A percentile compares a stretch with the other conserved stretches of the same genome.
phyloP scores from a whole-genome alignment of 352 stramenopile genomes.

The Ochromonadaceae sp. region DNA sequence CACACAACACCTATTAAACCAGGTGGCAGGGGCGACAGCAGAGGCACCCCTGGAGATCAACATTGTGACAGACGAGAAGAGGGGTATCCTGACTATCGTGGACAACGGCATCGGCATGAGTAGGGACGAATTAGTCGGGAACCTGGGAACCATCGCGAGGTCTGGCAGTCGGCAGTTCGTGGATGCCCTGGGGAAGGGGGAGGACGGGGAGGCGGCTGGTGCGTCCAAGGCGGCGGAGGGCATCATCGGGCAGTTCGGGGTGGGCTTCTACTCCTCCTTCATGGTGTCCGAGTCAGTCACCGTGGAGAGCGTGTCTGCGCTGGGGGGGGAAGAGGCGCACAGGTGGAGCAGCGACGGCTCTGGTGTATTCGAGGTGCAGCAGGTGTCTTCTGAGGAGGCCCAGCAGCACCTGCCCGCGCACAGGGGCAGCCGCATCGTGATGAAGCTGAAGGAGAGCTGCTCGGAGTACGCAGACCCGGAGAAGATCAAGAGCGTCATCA shows the following conservation, averaged over 20 bases:
- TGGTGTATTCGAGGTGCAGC: slow-evolving; percentile 49
- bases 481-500: slow-evolving; percentile 62
- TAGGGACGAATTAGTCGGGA: slow-evolving; percentile 84
- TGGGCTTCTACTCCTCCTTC: slow-evolving; percentile 99
- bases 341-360: slow-evolving; percentile 56
- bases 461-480: slow-evolving; percentile 83
- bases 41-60: slow-evolving; percentile 84
- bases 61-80: slow-evolving; percentile 85
- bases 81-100: slow-evolving; percentile 86
- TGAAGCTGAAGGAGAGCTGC: slow-evolving; percentile 90
- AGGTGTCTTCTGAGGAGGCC: slow-evolving; percentile 45
- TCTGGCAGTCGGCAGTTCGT: slow-evolving; percentile 93
- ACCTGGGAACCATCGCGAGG: slow-evolving; percentile 95
- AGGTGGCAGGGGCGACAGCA: slow-evolving; percentile 43
- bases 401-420: too few species aligned
- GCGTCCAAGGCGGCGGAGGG: slow-evolving; percentile 14
- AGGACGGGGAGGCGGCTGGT: slow-evolving; percentile 19
- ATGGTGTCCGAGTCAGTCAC: slow-evolving; percentile 95
- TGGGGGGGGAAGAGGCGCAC: slow-evolving; percentile 20
- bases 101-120: slow-evolving; percentile 97
- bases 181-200: slow-evolving; percentile 25
- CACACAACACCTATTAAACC: slow-evolving; percentile 26
- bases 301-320: slow-evolving; percentile 44
- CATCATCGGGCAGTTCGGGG: slow-evolving; percentile 98
- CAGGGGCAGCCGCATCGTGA: slow-evolving; percentile 88